Percentiles rank a stretch among this genome's conserved stretches.
These are phyloP conservation scores for Trametes cinnabarina DNA, from an alignment of 768 basidiomycete genomes.

Conservation along the genomic window DNA sequence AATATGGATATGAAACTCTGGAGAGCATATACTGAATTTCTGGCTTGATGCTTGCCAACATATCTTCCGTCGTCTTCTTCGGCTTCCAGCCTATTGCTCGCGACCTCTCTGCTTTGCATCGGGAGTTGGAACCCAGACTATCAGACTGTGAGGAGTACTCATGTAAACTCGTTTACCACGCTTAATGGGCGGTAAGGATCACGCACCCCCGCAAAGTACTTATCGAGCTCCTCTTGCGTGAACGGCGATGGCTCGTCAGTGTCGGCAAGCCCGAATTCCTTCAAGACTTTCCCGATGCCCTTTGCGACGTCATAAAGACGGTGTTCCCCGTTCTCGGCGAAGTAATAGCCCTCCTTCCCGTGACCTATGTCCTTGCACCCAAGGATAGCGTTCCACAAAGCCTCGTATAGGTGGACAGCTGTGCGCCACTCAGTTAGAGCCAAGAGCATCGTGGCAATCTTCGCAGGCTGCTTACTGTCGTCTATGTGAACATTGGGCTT, in stretches of 20 bases:
- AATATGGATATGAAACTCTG: not conserved
- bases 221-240: conserved; percentile 38
- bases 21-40: conserved; percentile 34
- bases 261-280: conserved; percentile 23
- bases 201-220: conserved; percentile 33
- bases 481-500: conserved; percentile 58
- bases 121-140: conserved; percentile 15
- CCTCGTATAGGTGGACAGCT: conserved; percentile 42
- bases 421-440: not conserved
- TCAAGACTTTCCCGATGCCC: conserved; percentile 32
- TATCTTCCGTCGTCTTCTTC: conserved; percentile 37
- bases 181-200: no score
- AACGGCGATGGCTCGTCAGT: conserved; percentile 41
- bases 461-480: conserved; percentile 42
- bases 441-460: not conserved
- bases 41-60: conserved; percentile 42
- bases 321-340: conserved; percentile 29
- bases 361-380: conserved; percentile 21
- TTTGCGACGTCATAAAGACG: conserved; percentile 29
- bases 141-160: not conserved
- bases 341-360: conserved; percentile 34
- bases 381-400: conserved; percentile 37
- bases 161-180: not conserved
- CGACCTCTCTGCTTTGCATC: conserved; percentile 22
- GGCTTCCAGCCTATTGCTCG: conserved; percentile 47